phyloP scores from a whole-genome alignment of 1,139 yeast genomes.

The Pichia sp. region DNA sequence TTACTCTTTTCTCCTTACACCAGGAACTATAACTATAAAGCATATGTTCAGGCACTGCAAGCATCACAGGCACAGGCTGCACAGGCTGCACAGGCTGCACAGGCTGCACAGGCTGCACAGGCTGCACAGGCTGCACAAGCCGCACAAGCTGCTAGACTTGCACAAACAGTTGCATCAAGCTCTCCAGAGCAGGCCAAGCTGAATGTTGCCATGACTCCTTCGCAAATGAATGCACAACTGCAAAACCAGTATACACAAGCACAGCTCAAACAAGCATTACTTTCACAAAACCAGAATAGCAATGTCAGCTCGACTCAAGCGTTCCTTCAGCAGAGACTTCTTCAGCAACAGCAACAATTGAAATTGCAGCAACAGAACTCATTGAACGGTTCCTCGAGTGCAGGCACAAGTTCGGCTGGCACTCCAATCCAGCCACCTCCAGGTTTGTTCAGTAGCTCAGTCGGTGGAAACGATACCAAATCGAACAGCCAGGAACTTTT shows the following conservation, averaged over 20 bases:
- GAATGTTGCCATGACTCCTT: conserved; percentile 8
- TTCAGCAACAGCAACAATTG: conserved; percentile 27
- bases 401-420: conserved; percentile 15
- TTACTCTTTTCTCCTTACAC: conserved; percentile 36
- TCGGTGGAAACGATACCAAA: conserved; percentile 19
- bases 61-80: conserved; percentile 22
- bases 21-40: conserved; percentile 35
- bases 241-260: conserved; percentile 5
- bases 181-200: conserved; percentile 4
- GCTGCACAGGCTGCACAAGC: conserved; percentile 28
- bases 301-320: conserved; percentile 20
- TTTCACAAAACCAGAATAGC: conserved; percentile 12
- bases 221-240: conserved; percentile 9
- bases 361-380: conserved; percentile 16
- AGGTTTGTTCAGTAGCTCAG: conserved; percentile 36
- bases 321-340: conserved; percentile 26
- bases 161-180: background rate
- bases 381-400: conserved; percentile 11
- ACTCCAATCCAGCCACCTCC: conserved; percentile 36
- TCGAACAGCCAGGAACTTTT: conserved; percentile 58
- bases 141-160: background rate
- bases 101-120: conserved; percentile 21
- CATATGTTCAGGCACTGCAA: conserved; percentile 16
- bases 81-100: conserved; percentile 29
- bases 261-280: conserved; percentile 11